These are phyloP conservation scores for Plasmopara muralis DNA, from an alignment of 352 stramenopile species.

Conservation along the genomic window DNA sequence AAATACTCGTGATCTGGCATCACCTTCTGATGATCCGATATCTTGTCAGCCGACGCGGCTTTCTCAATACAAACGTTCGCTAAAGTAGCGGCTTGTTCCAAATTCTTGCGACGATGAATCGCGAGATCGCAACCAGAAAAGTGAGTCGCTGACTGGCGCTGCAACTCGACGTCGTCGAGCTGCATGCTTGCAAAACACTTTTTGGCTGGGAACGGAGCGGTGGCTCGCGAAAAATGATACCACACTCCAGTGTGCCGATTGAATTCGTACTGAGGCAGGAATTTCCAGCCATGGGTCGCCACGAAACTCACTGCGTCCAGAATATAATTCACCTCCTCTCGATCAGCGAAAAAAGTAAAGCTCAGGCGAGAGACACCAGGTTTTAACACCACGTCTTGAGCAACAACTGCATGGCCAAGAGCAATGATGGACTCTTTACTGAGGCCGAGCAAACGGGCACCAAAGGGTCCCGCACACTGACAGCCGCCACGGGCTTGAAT, in stretches of 20 bases:
- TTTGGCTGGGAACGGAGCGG: constrained; percentile 11
- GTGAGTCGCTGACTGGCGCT: constrained; percentile 15
- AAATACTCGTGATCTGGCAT: constrained; percentile 20
- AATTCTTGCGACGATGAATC: constrained; percentile 21
- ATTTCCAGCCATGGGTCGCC: constrained; percentile 86
- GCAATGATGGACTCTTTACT: constrained; percentile 49
- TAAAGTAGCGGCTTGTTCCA: constrained; percentile 20
- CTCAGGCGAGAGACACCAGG: constrained; percentile 94
- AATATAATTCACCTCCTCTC: constrained; percentile 90
- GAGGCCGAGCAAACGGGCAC: constrained; percentile 89
- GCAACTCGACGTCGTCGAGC: constrained; percentile 20
- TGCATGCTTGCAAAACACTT: constrained; percentile 27
- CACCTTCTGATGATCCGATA: constrained; percentile 19
- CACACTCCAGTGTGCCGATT: constrained; percentile 93
- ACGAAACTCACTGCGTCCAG: constrained; percentile 90
- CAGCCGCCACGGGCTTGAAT: constrained; percentile 69
- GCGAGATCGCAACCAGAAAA: constrained; percentile 17
- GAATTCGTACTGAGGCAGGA: constrained; percentile 92
- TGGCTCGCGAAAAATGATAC: constrained; percentile 47
- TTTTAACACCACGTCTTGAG: constrained; percentile 89
- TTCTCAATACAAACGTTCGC: constrained; percentile 22
- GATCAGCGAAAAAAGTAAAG: constrained; percentile 83
- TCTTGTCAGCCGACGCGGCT: constrained; percentile 7
- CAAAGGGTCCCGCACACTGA: constrained; percentile 92
- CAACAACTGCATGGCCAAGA: constrained; percentile 84